These are phyloP conservation scores for Fusarium mundagurra DNA, from an alignment of 2,329 filamentous ascomycete genomes.

Conservation along the genomic window DNA sequence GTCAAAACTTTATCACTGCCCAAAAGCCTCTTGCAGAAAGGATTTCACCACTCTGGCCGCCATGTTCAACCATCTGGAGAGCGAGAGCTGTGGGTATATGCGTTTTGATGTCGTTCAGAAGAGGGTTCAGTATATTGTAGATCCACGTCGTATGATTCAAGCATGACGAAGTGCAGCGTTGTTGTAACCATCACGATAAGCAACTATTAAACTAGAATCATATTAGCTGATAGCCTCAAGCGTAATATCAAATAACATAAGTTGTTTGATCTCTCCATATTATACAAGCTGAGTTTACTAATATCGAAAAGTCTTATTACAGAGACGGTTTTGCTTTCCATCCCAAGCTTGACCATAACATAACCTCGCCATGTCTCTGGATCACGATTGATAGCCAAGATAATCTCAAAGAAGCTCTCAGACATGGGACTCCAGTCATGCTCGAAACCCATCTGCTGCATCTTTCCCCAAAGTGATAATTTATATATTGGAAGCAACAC, in stretches of 20 bases:
- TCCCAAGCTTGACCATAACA: neutral
- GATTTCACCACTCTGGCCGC: neutral
- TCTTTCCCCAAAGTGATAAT: neutral
- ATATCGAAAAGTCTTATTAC: neutral
- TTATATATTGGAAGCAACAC: neutral
- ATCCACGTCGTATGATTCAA: neutral
- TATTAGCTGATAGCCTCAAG: neutral
- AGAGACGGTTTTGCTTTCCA: neutral
- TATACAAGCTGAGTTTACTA: neutral
- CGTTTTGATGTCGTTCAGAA: neutral
- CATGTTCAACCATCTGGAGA: neutral
- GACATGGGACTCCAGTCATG: neutral
- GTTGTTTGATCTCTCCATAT: neutral
- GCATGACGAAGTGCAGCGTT: neutral
- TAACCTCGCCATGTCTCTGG: neutral
- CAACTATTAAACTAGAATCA: rapidly evolving
- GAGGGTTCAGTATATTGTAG: neutral
- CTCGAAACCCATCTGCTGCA: neutral
- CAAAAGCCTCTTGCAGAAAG: neutral
- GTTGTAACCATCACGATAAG: neutral
- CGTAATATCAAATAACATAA: neutral
- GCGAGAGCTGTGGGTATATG: neutral
- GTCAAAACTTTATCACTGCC: neutral
- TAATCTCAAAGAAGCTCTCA: neutral
- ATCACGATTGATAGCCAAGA: neutral